Evolutionary conservation across 164 flowering plant genomes (phyloP).

Genomic region (Santalum album): DNA sequence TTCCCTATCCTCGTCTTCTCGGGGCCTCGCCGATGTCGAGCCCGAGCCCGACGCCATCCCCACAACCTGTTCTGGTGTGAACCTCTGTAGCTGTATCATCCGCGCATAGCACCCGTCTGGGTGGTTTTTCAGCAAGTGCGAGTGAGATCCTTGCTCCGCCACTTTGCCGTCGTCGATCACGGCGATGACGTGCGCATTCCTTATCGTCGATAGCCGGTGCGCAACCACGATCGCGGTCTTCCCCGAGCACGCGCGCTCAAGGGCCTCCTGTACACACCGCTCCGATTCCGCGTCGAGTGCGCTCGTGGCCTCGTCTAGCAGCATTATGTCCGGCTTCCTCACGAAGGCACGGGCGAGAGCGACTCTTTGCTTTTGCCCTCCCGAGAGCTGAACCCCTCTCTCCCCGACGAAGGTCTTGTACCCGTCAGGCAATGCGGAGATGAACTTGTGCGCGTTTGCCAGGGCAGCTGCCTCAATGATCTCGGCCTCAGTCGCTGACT

Average conservation of each 20-base stretch:
- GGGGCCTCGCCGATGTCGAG: slow-evolving; percentile 27
- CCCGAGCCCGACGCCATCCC: slow-evolving; percentile 45
- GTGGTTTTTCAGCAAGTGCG: slow-evolving; percentile 66
- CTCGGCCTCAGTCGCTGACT: slow-evolving; percentile 74
- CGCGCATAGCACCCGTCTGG: slow-evolving; percentile 88
- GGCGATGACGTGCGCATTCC: slow-evolving; percentile 80
- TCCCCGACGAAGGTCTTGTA: slow-evolving; percentile 87
- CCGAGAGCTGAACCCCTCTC: slow-evolving; percentile 83
- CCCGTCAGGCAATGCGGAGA: slow-evolving; percentile 81
- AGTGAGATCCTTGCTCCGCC: slow-evolving; percentile 88
- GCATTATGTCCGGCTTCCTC: slow-evolving; percentile 66
- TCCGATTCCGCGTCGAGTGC: slow-evolving; percentile 95
- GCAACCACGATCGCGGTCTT: slow-evolving; percentile 84
- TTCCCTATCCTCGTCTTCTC: slow-evolving; percentile 32
- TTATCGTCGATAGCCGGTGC: slow-evolving; percentile 77
- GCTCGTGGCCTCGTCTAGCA: slow-evolving; percentile 96
- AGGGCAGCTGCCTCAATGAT: slow-evolving; percentile 74
- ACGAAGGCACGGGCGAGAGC: slow-evolving; percentile 84
- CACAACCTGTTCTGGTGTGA: slow-evolving; percentile 54
- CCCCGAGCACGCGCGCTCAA: slow-evolving; percentile 70
- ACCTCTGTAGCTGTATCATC: slow-evolving; percentile 87
- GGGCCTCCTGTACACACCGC: slow-evolving; percentile 74
- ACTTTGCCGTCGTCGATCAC: slow-evolving; percentile 96
- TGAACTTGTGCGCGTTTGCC: slow-evolving; percentile 88
- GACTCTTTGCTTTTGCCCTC: slow-evolving; percentile 94